Conservation (phyloP, 2,329 filamentous ascomycete species). For the Colletotrichum zoysiae region DNA sequence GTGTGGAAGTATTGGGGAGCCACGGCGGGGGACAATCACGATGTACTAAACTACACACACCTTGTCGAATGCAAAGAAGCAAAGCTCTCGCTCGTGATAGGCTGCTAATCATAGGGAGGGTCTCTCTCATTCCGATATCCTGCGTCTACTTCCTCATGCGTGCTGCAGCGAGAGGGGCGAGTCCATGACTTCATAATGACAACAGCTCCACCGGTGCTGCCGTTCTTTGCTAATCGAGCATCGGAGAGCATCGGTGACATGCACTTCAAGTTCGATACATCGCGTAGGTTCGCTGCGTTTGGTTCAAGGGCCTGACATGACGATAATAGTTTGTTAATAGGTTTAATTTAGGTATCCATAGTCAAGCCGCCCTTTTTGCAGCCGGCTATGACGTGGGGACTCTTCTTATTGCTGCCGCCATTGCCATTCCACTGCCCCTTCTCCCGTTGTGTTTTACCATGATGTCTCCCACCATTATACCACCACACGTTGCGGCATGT, state of each 20-base stretch:
- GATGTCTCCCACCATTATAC: not conserved
- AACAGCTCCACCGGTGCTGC: too few relatives aligned
- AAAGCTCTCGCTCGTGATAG: too few relatives aligned
- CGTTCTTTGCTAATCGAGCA: too few relatives aligned
- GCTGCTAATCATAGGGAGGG: not conserved
- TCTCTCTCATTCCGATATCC: not conserved
- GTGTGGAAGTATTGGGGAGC: not conserved
- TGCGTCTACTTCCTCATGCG: not conserved
- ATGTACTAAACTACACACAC: not conserved
- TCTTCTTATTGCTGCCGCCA: too few relatives aligned
- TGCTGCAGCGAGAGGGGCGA: too few relatives aligned
- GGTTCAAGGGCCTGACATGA: not conserved
- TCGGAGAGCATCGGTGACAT: too few relatives aligned
- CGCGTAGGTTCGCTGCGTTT: too few relatives aligned
- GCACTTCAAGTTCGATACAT: too few relatives aligned
- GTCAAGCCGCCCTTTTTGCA: conserved; percentile 17
- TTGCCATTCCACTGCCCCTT: too few relatives aligned
- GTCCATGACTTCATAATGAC: too few relatives aligned
- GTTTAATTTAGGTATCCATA: conserved; percentile 32
- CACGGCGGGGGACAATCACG: conserved; percentile 14
- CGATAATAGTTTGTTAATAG: conserved; percentile 17
- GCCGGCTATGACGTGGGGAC: not conserved
- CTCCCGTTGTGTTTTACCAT: not conserved
- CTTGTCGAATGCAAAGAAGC: not conserved
- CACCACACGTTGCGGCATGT: not conserved